Evolutionary conservation across 129 eudicot species (phyloP), one percentile per base, ranked within the genome.

Genomic region (Artemisia argyi): DNA sequence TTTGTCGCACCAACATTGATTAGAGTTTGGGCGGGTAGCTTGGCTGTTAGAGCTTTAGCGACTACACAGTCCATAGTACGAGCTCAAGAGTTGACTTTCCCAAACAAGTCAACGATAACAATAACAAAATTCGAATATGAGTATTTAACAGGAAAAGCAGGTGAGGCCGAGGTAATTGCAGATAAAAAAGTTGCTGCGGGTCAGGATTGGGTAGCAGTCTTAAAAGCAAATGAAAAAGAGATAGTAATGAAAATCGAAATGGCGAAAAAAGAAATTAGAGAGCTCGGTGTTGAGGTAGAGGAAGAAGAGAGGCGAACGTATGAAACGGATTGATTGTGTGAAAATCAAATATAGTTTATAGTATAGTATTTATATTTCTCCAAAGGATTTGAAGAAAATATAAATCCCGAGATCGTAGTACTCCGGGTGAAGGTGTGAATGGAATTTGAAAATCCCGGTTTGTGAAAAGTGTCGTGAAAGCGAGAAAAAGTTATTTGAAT

Each of bases 151-250:
- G 84, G 81, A 72, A 81, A 83, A 8, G 97, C 96, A 18, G 84
- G 71, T 39, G 86, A 75, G 7, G 98, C 93, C 4, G 83, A 74
- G 61, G 91, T 77, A 48, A 74, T 90, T 66, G 96, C 98, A 48
- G 91, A 90, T 52, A 90, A 86, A 75, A 94, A 94, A 63, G 92
- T 94, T 57, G 91, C 79, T 47, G 87, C 98, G 90, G 98, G 85
- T 61, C 80, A 83, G 51, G 90, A 92, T 13, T 93, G 96, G 97
- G 72, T 81, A 8, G 92, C 83, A 79, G 98, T 95, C 15, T 32
- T 93, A 26, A 85, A 84, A 79, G 90, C 95, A 42, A 89, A 90
- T 11, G 92, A 85, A 74, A 84, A 77, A 69, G 97, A 89, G 75
- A 82, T 81, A 62, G 20, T 81, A 49, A 83, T 87, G 78, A 83